Evolutionary conservation across 2,329 filamentous ascomycete genomes (phyloP), one percentile per base, ranked within the genome.

Genomic region (Exophiala spinifera): DNA sequence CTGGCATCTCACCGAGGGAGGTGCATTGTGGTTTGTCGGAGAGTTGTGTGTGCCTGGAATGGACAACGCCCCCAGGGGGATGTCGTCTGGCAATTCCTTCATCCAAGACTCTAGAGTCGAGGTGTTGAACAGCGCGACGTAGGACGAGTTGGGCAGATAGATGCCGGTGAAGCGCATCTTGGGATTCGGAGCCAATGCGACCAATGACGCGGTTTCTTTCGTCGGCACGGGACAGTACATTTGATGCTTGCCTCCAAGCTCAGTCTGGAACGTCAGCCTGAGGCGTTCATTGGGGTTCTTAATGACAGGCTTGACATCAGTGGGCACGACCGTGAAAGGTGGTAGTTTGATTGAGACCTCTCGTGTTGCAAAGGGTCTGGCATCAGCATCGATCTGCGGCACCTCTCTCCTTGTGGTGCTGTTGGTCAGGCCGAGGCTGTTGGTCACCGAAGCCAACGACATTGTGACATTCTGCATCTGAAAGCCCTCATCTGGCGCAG

Each of bases 31-130:
- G 73, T 83, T 87, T 8, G 91, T 95, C 5, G 94, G 89, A 15
- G 88, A 89, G 74, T 99, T 97, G 77, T 99, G 94, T 0, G 94
- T 96, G 60, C 94, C 94, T 14, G 94, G 94, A 59, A 97, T 94
- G 46, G 88, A 94, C 46, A 99, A 82, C 2, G 86, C 80, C 1
- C 89, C 88, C 3, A 97, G 77, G 1, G 89, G 84, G 48, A 83
- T 86, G 17, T 84, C 79, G 65, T 91, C 82, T 56, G 80, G 77
- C 39, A 97, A 78, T 57, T 85, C 79, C 53, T 78, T 72, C 91
- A 97, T 97, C 94, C 94, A 96, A 49, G 78, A 73, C 58, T 83
- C 69, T 46, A 91, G 80, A 50, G 83, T 79, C 14, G 85, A 80
- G 4, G 85, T 90, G 58, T 85, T 89, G 72, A 86, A 85, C 57